A percentile compares a stretch with the other conserved stretches of the same genome.
Conservation (phyloP, 129 eudicot genomes). For the Tagetes erecta region DNA sequence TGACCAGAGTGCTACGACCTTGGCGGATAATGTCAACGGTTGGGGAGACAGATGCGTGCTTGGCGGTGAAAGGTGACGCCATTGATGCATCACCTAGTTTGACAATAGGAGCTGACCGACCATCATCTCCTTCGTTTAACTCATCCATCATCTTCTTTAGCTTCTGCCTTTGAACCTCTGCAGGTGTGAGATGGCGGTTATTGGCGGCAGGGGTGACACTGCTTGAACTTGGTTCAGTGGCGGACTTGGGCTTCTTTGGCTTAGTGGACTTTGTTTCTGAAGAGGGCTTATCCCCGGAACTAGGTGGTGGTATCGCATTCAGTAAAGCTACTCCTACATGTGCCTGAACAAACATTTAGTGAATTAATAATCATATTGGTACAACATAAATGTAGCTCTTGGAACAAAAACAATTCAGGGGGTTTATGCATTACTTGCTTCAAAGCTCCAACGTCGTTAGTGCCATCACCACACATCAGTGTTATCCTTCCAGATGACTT, state of each 20-base stretch:
- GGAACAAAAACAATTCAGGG: background rate
- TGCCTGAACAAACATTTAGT: constrained; percentile 50
- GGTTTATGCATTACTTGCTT: constrained; percentile 63
- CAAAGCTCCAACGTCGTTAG: constrained; percentile 94
- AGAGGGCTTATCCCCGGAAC: constrained; percentile 42
- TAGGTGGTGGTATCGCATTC: constrained; percentile 72
- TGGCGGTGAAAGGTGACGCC: constrained; percentile 97
- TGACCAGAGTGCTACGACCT: constrained; percentile 86
- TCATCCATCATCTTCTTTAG: constrained; percentile 81
- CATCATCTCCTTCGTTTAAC: constrained; percentile 78
- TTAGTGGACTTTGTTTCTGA: constrained; percentile 51
- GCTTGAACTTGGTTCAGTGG: constrained; percentile 45
- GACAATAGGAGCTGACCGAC: constrained; percentile 78
- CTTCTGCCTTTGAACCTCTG: constrained; percentile 70
- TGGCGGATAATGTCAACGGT: constrained; percentile 88
- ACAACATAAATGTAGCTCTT: background rate
- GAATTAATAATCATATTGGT: constrained; percentile 1
- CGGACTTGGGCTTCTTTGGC: constrained; percentile 53
- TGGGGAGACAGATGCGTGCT: constrained; percentile 88
- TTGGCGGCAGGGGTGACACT: constrained; percentile 44
- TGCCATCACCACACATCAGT: constrained; percentile 96
- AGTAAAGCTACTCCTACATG: constrained; percentile 89
- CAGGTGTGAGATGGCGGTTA: constrained; percentile 72
- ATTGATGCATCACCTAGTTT: constrained; percentile 94
- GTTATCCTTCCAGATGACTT: constrained; percentile 85